Conservation (phyloP, 768 basidiomycete species). For the Lactarius tabidus region DNA sequence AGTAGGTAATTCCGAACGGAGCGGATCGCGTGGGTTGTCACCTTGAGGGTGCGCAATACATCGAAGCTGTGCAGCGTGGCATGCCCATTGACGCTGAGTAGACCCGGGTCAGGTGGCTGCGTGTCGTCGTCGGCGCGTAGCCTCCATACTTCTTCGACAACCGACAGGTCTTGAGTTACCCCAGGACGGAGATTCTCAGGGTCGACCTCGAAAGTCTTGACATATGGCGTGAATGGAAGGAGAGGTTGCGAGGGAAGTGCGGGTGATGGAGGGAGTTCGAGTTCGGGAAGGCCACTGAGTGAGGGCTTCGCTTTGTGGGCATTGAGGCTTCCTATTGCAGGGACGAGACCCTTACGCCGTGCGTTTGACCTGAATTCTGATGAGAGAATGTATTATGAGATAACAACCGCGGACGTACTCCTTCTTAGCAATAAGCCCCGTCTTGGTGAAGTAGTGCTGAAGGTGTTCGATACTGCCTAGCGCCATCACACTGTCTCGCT, state of each 20-base stretch:
- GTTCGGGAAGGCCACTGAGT: slow-evolving; percentile 41
- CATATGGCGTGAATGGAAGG: slow-evolving; percentile 48
- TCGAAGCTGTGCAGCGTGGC: slow-evolving; percentile 39
- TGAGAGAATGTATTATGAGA: slow-evolving; percentile 6
- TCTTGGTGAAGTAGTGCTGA: slow-evolving; percentile 92
- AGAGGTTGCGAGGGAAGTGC: slow-evolving; percentile 44
- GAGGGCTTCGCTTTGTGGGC: slow-evolving; percentile 37
- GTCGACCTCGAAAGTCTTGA: slow-evolving; percentile 67
- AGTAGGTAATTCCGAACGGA: slow-evolving; percentile 81
- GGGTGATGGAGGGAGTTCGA: slow-evolving; percentile 72
- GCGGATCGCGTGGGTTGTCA: slow-evolving; percentile 75
- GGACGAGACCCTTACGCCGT: slow-evolving; percentile 57
- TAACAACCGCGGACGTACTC: slow-evolving; percentile 46
- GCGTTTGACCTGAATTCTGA: slow-evolving; percentile 42
- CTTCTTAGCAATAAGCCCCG: slow-evolving; percentile 67
- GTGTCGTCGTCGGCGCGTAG: slow-evolving; percentile 35
- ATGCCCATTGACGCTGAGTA: slow-evolving; percentile 16
- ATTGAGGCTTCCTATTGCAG: slow-evolving; percentile 62
- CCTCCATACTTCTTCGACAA: slow-evolving; percentile 61
- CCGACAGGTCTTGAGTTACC: slow-evolving; percentile 68
- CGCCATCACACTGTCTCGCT: slow-evolving; percentile 90
- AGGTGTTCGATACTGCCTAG: slow-evolving; percentile 95
- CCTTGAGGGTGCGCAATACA: slow-evolving; percentile 68
- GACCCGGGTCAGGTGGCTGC: slow-evolving; percentile 1
- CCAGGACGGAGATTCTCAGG: slow-evolving; percentile 74